Evolutionary conservation across 805 yeast species (phyloP), one percentile per base, ranked within the genome.

Genomic region (Candida krabiensis): DNA sequence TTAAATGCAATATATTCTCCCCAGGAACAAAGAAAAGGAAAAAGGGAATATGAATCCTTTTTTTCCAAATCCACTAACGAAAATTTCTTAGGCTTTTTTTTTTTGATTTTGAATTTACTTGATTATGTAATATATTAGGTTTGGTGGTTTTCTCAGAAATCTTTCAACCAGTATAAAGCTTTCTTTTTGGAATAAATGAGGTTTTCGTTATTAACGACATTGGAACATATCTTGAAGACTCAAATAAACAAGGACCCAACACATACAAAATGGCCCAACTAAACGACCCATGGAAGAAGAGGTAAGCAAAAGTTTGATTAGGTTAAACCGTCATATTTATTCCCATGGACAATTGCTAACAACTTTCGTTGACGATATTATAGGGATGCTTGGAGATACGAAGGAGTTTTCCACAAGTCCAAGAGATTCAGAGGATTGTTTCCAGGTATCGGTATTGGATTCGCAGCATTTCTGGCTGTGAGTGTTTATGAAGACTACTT

Each of bases 331-430:
- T n/a, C n/a, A n/a, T n/a, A n/a, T n/a, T n/a, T n/a, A n/a, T n/a
- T n/a, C n/a, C n/a, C n/a, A n/a, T n/a, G n/a, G n/a, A n/a, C n/a
- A n/a, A n/a, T n/a, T n/a, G n/a, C n/a, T n/a, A n/a, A n/a, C n/a
- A n/a, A n/a, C n/a, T n/a, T n/a, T n/a, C n/a, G n/a, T n/a, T n/a
- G n/a, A n/a, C n/a, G n/a, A n/a, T 29, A 11, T 30, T 26, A 22
- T 47, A 82, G 95, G 73, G 95, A 86, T 61, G 93, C 95, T 32
- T 86, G 96, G 96, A 81, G 95, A 72, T 83, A 80, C 65, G 82
- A 79, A 55, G 95, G 93, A 43, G 86, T 80, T 37, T 87, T 87
- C 68, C 73, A 85, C 37, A 78, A 87, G 52, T 64, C 66, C 34
- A 79, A 81, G 64, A 71, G 93, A 52, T 81, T 79, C 62, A 79